These are phyloP conservation scores for Pterocarpus macrocarpus DNA, from an alignment of 306 rosid genomes.

Conservation along the genomic window DNA sequence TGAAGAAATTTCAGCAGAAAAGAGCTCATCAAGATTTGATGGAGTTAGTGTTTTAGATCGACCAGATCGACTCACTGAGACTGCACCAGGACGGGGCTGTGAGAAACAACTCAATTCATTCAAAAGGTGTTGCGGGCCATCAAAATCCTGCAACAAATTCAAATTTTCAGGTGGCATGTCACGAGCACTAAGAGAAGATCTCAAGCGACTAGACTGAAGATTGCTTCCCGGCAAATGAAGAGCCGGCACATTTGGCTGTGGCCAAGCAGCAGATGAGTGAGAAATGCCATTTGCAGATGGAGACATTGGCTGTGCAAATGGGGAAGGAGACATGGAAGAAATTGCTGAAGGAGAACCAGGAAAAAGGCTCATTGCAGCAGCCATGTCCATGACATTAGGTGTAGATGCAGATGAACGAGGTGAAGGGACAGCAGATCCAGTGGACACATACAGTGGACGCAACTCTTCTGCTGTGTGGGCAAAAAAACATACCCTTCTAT, in stretches of 20 bases:
- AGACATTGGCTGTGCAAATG: conserved; percentile 80
- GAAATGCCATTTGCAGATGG: conserved; percentile 73
- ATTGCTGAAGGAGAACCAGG: conserved; percentile 89
- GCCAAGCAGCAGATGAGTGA: conserved; percentile 70
- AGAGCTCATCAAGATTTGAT: conserved; percentile 84
- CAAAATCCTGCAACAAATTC: conserved; percentile 63
- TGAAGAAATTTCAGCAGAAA: conserved; percentile 76
- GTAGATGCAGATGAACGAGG: conserved; percentile 74
- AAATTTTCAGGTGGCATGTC: conserved; percentile 70
- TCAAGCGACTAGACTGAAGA: conserved; percentile 85
- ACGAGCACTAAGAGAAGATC: conserved; percentile 87
- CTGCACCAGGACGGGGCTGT: conserved; percentile 59
- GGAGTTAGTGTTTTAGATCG: conserved; percentile 78
- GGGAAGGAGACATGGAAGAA: conserved; percentile 78
- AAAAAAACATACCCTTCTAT: conserved; percentile 85
- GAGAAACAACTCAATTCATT: conserved; percentile 77
- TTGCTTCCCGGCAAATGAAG: conserved; percentile 87
- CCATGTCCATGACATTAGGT: conserved; percentile 93
- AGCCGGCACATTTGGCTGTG: conserved; percentile 87
- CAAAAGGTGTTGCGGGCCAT: conserved; percentile 71
- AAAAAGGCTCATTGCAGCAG: conserved; percentile 82
- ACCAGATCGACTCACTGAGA: conserved; percentile 64
- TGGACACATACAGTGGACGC: conserved; percentile 83
- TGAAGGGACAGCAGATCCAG: conserved; percentile 89
- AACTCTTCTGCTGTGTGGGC: conserved; percentile 84